phyloP scores from a whole-genome alignment of 176 grass and related monocot genomes.

The Carex pumila region DNA sequence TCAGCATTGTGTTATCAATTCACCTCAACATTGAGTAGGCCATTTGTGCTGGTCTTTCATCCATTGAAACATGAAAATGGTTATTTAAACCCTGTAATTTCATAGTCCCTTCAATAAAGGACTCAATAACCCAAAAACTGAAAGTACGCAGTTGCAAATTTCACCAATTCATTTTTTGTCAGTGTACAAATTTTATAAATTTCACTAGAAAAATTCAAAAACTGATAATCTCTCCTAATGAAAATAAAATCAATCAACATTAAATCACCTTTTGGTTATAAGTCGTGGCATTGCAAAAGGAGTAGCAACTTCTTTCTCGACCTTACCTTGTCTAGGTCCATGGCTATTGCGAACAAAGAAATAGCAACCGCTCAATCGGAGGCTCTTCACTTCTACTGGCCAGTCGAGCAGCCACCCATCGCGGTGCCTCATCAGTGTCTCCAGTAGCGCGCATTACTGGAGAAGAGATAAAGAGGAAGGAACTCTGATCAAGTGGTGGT shows the following conservation, averaged over 20 bases:
- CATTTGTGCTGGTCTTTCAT: neutral
- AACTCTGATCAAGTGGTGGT: too few relatives aligned
- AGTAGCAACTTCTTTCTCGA: constrained; percentile 12
- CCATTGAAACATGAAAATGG: neutral
- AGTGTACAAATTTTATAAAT: neutral
- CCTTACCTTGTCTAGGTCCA: constrained; percentile 61
- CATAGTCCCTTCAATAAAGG: too few relatives aligned
- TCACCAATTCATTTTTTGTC: neutral
- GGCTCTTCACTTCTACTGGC: constrained; percentile 58
- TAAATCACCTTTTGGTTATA: constrained; percentile 34
- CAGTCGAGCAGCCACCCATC: constrained; percentile 37
- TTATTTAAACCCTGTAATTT: too few relatives aligned
- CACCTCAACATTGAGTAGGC: neutral
- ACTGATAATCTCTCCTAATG: neutral
- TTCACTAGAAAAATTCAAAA: neutral
- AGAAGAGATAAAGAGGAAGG: neutral
- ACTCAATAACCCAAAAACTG: neutral
- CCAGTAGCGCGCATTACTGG: neutral
- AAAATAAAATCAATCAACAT: neutral
- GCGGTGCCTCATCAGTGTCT: neutral
- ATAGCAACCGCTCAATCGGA: constrained; percentile 53
- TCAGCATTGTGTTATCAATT: neutral
- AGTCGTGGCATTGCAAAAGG: constrained; percentile 50
- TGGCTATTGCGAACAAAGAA: constrained; percentile 31
- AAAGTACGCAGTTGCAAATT: neutral